phyloP scores from a whole-genome alignment of 1,139 yeast genomes.

The Dujonia santamariae region DNA sequence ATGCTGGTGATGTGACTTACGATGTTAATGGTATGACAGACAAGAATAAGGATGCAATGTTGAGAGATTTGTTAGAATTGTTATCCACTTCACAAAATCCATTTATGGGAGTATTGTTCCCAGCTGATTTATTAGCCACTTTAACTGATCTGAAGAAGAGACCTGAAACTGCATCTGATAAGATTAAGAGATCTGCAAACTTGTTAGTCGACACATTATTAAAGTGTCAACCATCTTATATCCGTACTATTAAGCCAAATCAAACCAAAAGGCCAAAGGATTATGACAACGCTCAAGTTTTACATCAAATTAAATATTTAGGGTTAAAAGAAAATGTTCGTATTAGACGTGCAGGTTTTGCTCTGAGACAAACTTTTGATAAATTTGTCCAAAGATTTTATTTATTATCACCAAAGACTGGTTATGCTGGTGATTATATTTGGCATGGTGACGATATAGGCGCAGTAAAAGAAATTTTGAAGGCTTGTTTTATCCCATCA shows the following conservation, averaged over 20 bases:
- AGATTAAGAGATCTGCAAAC: constrained; percentile 90
- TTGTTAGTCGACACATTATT: constrained; percentile 86
- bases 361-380: constrained; percentile 95
- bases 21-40: constrained; percentile 92
- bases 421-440: constrained; percentile 97
- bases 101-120: constrained; percentile 71
- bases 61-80: constrained; percentile 81
- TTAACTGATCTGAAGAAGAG: constrained; percentile 75
- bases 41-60: constrained; percentile 92
- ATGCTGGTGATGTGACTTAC: constrained; percentile 97
- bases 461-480: constrained; percentile 77
- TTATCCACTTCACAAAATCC: constrained; percentile 67
- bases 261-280: constrained; percentile 90
- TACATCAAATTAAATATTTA: constrained; percentile 93
- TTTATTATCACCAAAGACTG: constrained; percentile 80
- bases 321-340: constrained; percentile 97
- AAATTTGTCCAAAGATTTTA: constrained; percentile 97
- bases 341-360: constrained; percentile 98
- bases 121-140: constrained; percentile 54
- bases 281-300: constrained; percentile 82
- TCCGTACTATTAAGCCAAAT: constrained; percentile 97
- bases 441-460: constrained; percentile 87
- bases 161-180: constrained; percentile 97
- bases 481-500: constrained; percentile 75
- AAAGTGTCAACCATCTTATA: constrained; percentile 89